A percentile compares a stretch with the other conserved stretches of the same genome.
Conservation (phyloP, 768 basidiomycete species). For the Inosperma sp. region DNA sequence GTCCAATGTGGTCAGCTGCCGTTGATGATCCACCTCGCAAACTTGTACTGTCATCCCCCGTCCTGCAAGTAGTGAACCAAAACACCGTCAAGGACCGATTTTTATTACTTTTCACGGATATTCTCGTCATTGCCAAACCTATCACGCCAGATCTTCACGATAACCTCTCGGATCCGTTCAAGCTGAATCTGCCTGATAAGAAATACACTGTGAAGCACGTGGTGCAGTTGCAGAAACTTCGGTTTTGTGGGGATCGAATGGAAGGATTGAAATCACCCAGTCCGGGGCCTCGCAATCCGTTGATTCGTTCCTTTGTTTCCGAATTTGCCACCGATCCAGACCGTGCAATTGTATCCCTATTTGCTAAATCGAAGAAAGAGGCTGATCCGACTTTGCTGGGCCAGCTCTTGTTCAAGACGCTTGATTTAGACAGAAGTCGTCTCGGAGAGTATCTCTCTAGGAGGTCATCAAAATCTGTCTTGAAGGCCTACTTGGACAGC, state of each 20-base stretch:
- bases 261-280: conserved; percentile 47
- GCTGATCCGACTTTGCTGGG: conserved; percentile 76
- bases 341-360: conserved; percentile 66
- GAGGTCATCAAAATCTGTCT: conserved; percentile 65
- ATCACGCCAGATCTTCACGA: conserved; percentile 62
- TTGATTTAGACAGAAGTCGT: conserved; percentile 76
- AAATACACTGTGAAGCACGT: conserved; percentile 88
- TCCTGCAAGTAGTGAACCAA: conserved; percentile 89
- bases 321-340: conserved; percentile 81
- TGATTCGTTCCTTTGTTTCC: conserved; percentile 68
- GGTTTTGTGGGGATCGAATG: conserved; percentile 65
- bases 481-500: conserved; percentile 81
- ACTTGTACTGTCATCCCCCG: conserved; percentile 76
- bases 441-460: conserved; percentile 82
- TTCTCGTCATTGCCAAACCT: conserved; percentile 91
- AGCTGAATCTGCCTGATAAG: conserved; percentile 60
- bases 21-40: conserved; percentile 87
- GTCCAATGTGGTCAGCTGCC: conserved; percentile 54
- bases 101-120: conserved; percentile 95
- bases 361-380: conserved; percentile 51
- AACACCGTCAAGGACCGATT: conserved; percentile 95
- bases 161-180: conserved; percentile 48
- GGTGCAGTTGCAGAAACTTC: conserved; percentile 67
- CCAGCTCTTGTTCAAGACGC: conserved; percentile 72
- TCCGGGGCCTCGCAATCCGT: conserved; percentile 49